These are phyloP conservation scores for Physcia stellaris DNA, from an alignment of 495 filamentous ascomycete species.

Conservation along the genomic window DNA sequence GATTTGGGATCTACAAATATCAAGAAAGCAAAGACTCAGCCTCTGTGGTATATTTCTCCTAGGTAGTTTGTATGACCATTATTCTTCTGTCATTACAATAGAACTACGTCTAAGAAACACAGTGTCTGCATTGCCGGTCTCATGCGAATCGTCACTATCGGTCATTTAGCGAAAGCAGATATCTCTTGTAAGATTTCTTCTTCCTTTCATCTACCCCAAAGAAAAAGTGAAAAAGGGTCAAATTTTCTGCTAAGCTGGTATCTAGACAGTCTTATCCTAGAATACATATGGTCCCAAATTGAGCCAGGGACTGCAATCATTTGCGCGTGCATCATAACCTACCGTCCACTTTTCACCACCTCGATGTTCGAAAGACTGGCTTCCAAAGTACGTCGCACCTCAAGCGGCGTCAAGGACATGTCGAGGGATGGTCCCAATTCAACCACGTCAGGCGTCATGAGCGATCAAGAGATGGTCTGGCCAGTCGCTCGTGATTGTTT, in stretches of 20 bases:
- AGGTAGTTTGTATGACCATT: constrained; percentile 18
- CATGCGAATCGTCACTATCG: constrained; percentile 4
- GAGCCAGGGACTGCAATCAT: constrained; percentile 21
- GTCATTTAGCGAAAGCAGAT: neutral
- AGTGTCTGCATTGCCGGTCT: constrained; percentile 6
- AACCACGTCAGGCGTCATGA: too few species aligned
- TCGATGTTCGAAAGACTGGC: too few species aligned
- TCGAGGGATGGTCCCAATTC: too few species aligned
- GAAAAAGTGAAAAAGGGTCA: too few species aligned
- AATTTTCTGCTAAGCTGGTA: too few species aligned
- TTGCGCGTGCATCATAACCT: constrained; percentile 24
- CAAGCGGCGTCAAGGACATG: too few species aligned
- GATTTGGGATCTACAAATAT: constrained; percentile 15
- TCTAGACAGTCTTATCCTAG: too few species aligned
- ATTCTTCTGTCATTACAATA: neutral
- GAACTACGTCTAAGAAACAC: neutral
- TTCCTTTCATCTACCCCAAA: too few species aligned
- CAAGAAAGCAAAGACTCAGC: constrained; percentile 15
- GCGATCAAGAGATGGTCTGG: too few species aligned
- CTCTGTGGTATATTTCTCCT: constrained; percentile 21
- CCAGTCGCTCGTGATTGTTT: too few species aligned
- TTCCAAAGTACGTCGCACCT: too few species aligned
- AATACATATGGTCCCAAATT: constrained; percentile 18
- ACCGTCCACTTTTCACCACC: constrained; percentile 4
- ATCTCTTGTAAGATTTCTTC: neutral